These are phyloP conservation scores for Magnolia kwangsiensis DNA, from an alignment of 164 flowering plant species.

Conservation along the genomic window DNA sequence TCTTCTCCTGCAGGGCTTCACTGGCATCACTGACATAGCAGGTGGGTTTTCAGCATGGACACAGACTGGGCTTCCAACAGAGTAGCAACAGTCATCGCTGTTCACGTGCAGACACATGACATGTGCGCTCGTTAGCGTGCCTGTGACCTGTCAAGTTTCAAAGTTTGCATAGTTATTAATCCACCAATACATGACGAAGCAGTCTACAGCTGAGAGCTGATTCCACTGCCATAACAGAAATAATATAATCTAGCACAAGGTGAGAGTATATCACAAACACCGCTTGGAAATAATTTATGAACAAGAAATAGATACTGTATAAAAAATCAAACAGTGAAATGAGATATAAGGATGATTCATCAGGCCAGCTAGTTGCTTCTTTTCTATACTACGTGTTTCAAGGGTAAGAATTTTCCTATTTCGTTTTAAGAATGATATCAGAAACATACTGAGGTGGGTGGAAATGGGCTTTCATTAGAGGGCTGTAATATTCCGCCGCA, in stretches of 20 bases:
- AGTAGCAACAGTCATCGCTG: background rate
- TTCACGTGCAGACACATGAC: background rate
- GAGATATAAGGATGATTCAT: background rate
- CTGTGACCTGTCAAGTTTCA: background rate
- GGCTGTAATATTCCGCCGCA: too few species aligned
- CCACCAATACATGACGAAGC: too few species aligned
- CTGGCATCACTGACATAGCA: constrained; percentile 61
- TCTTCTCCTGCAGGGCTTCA: constrained; percentile 56
- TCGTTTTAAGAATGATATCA: too few species aligned
- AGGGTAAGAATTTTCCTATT: too few species aligned
- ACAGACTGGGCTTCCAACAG: constrained; percentile 30
- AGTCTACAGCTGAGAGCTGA: too few species aligned
- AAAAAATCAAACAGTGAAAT: background rate
- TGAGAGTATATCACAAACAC: background rate
- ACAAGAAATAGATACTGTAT: background rate
- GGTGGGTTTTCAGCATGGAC: constrained; percentile 57
- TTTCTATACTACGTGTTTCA: too few species aligned
- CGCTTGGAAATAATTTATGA: background rate
- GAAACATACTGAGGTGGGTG: too few species aligned
- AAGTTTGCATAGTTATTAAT: background rate
- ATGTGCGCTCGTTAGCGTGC: background rate
- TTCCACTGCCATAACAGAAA: background rate
- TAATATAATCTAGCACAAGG: background rate
- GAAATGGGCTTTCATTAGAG: too few species aligned
- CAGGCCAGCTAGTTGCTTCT: too few species aligned